Conservation (phyloP, 140 eudicot species). For the Oenanthe javanica region DNA sequence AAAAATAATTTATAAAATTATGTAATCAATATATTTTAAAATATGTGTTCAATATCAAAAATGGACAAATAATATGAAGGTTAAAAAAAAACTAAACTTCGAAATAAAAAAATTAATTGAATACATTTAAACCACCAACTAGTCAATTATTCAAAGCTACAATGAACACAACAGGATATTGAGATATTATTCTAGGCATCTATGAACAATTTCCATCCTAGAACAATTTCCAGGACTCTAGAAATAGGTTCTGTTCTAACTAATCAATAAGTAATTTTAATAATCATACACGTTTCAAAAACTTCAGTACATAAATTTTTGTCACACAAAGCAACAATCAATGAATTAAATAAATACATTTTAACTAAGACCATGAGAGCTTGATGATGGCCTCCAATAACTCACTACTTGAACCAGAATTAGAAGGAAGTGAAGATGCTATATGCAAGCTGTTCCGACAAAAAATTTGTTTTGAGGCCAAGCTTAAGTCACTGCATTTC, state of each 20-base stretch:
- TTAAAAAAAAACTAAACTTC: too few relatives aligned
- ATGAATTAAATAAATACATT: conserved; percentile 1
- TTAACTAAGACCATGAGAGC: not conserved
- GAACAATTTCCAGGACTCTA: not conserved
- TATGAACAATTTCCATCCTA: not conserved
- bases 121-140: not conserved
- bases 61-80: too few relatives aligned
- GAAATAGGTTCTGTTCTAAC: not conserved
- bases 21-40: too few relatives aligned
- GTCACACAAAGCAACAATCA: not conserved
- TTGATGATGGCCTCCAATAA: not conserved
- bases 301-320: not conserved
- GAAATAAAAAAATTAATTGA: too few relatives aligned
- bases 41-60: too few relatives aligned
- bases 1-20: too few relatives aligned
- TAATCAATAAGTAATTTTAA: not conserved
- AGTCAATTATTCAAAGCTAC: not conserved
- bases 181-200: not conserved
- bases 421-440: not conserved
- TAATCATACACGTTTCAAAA: not conserved
- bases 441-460: not conserved
- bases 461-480: not conserved
- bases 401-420: not conserved
- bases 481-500: not conserved
- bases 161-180: not conserved